phyloP scores from a whole-genome alignment of 805 yeast species.

The Candida chilensis region DNA sequence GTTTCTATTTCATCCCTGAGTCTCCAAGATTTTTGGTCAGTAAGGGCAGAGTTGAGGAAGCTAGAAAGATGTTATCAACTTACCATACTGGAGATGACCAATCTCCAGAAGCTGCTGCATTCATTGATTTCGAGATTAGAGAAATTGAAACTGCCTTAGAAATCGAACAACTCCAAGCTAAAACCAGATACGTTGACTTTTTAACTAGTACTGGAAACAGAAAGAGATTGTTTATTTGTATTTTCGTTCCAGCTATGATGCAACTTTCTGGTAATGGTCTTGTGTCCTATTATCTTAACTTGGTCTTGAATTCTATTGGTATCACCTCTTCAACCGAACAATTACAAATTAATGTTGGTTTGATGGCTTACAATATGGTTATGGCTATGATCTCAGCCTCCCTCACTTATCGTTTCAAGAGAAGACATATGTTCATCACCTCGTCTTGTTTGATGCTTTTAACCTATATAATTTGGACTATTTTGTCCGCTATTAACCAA shows the following conservation, averaged over 20 bases:
- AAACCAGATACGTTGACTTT: slow-evolving; percentile 57
- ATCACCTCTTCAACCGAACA: slow-evolving; percentile 11
- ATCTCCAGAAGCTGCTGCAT: slow-evolving; percentile 40
- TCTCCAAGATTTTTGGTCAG: slow-evolving; percentile 53
- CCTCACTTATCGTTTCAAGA: too few species aligned
- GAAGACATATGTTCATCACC: slow-evolving; percentile 18
- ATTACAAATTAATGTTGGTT: slow-evolving; percentile 6
- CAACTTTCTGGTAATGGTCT: slow-evolving; percentile 58
- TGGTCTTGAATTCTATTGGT: slow-evolving; percentile 53
- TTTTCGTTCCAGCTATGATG: slow-evolving; percentile 50
- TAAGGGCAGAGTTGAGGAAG: slow-evolving; percentile 41
- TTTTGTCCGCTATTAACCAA: too few species aligned
- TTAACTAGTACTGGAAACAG: slow-evolving; percentile 54
- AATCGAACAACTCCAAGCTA: slow-evolving; percentile 53
- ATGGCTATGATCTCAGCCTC: slow-evolving; percentile 9
- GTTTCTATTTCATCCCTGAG: slow-evolving; percentile 48
- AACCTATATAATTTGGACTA: too few species aligned
- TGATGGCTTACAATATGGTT: slow-evolving; percentile 6
- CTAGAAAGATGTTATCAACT: slow-evolving; percentile 17
- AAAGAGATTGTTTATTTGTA: slow-evolving; percentile 47
- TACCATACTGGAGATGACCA: slow-evolving; percentile 54
- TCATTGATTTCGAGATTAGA: slow-evolving; percentile 44
- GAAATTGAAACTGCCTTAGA: slow-evolving; percentile 52
- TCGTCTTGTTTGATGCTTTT: too few species aligned
- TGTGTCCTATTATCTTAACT: slow-evolving; percentile 58